Base-by-base conservation (phyloP, 2,329 filamentous ascomycete genomes). In the Graphilbum sp. region DNA sequence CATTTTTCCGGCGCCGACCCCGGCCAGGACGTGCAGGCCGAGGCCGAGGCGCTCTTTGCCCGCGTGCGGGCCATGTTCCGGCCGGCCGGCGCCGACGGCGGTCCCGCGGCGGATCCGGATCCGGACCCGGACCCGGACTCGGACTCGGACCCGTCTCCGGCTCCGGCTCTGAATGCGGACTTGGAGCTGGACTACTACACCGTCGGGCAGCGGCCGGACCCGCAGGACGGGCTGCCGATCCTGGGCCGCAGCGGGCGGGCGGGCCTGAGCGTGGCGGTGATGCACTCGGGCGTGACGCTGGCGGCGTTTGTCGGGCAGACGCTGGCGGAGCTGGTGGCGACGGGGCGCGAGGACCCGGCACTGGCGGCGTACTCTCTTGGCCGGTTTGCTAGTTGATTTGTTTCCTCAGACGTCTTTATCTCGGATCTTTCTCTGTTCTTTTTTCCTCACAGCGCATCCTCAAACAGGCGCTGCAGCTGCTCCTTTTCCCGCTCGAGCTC, bases 401-500 rank as follows among this genome's bases (percentile, higher is more conserved):
- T n/a, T n/a, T n/a, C n/a, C n/a, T n/a, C n/a, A n/a, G n/a, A n/a
- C n/a, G n/a, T n/a, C n/a, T n/a, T n/a, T n/a, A n/a, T n/a, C n/a
- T n/a, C n/a, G n/a, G n/a, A n/a, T n/a, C n/a, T n/a, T n/a, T n/a
- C n/a, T n/a, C n/a, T n/a, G n/a, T n/a, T n/a, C n/a, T n/a, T n/a
- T n/a, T n/a, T n/a, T n/a, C n/a, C n/a, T n/a, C n/a, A n/a, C n/a
- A n/a, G n/a, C n/a, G n/a, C n/a, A n/a, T 63, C 56, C 51, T 86
- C 80, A 57, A 88, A 82, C 45, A 90, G 53, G 11, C 53, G 56
- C 44, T 74, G 67, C 49, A 90, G 56, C 58, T 87, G 78, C 40
- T 83, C 79, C 54, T 69, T 75, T 57, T 88, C 81, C 35, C 66
- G 63, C 49, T 77, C 66, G 34, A 83, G 56, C 51, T 86, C 79